Evolutionary conservation across 371 early-diverging fungal species (phyloP).

Genomic region (Mortierella polycephala): DNA sequence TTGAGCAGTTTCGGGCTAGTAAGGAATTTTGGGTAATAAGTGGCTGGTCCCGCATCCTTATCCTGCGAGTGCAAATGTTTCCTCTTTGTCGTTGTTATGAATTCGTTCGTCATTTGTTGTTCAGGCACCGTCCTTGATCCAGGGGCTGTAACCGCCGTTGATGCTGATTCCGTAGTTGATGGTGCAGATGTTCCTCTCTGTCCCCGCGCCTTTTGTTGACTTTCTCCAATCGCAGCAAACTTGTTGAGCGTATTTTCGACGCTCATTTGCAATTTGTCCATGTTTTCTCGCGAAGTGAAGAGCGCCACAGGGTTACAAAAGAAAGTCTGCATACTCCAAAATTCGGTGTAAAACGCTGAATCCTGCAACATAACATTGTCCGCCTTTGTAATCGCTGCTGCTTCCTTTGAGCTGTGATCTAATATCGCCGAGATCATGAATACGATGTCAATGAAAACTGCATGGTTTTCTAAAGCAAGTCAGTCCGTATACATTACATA

Average conservation of each 20-base stretch:
- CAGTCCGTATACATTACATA: not conserved
- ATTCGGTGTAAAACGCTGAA: conserved; percentile 34
- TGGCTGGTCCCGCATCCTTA: conserved; percentile 50
- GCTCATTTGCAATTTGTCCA: conserved; percentile 7
- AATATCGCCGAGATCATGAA: too few relatives aligned
- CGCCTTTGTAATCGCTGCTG: conserved; percentile 50
- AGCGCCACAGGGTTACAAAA: conserved; percentile 39
- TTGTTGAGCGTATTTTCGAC: conserved; percentile 29
- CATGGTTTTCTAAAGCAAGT: not conserved
- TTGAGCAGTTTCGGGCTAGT: conserved; percentile 77
- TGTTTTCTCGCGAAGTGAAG: conserved; percentile 20
- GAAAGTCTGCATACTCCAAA: conserved; percentile 46
- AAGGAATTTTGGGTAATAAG: conserved; percentile 78
- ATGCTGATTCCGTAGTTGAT: not conserved
- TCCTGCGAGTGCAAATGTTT: conserved; percentile 26
- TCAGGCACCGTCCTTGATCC: too few relatives aligned
- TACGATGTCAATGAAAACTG: not conserved
- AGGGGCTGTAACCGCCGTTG: too few relatives aligned
- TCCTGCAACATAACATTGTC: conserved; percentile 5
- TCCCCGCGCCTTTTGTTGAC: conserved; percentile 52
- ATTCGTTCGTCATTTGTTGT: not conserved
- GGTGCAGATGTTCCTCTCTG: conserved; percentile 31
- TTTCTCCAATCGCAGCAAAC: conserved; percentile 52
- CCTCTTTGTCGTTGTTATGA: conserved; percentile 15
- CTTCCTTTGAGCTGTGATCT: not conserved